Evolutionary conservation across 1,139 yeast genomes (phyloP), one percentile per base, ranked within the genome.

Genomic region (Groenewaldozyma sp.): DNA sequence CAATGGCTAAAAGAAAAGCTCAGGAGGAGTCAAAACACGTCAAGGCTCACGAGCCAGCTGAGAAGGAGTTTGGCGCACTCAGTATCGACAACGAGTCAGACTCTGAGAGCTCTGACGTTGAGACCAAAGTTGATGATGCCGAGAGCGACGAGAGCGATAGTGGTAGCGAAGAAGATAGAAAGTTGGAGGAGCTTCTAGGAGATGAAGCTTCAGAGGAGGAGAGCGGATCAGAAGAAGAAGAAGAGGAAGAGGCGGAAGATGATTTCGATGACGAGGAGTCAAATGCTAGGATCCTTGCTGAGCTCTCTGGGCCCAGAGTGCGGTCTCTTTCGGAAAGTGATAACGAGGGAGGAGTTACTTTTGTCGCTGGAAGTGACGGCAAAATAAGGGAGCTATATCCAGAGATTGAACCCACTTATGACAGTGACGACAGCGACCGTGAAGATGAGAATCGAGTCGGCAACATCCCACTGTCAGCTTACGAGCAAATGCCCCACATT

Each of bases 401-500:
- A 2, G 96, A 86, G 58, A 88, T 91, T 50, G 81, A 84, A 26
- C 97, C 98, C 3, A 78, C 76, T 16, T 91, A 91, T 59, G 96
- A 88, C 56, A 76, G 87, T 50, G 98, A 91, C 62, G 97, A 91
- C 55, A 78, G 88, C 54, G 97, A 88, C 55, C 73, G 70, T 20
- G 97, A 87, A 54, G 79, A 82, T 41, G 67, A 68, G 52, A 91
- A 91, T 62, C 86, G 97, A 4, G 83, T 91, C 50, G 98, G 98
- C 34, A 83, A 91, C 58, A 74, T 91, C 43, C 97, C 98, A 38
- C 58, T 91, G 27, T 75, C 91, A 18, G 96, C 95, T 1, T 91
- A 91, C 59, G 99, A 91, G 40, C 94, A 87, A 60, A 82, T 82
- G 80, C 98, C 98, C 1, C 98, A 93, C 59, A 78, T 91, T 49